Evolutionary conservation across 163 green algal species (phyloP).

Genomic region (Trebouxiophyceae sp.): DNA sequence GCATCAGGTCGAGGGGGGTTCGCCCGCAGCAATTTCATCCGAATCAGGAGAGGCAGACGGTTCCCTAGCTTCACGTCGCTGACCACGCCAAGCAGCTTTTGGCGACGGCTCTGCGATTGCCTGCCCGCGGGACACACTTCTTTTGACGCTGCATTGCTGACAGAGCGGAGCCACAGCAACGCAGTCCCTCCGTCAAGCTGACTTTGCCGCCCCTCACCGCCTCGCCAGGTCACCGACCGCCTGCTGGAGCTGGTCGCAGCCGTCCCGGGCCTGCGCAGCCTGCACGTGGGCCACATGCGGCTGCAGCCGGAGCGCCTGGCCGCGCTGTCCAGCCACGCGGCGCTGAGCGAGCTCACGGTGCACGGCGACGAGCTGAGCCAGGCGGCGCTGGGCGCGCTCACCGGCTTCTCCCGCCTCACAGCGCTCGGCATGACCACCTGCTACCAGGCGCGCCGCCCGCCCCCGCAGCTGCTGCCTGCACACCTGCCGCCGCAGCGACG

Average conservation of each 20-base stretch:
- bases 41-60: too few relatives aligned
- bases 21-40: too few relatives aligned
- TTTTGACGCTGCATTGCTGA: not conserved
- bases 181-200: too few relatives aligned
- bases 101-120: too few relatives aligned
- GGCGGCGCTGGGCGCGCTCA: not conserved
- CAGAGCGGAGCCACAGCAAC: too few relatives aligned
- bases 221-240: conserved; percentile 25
- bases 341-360: conserved; percentile 25
- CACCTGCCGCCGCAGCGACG: too few relatives aligned
- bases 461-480: too few relatives aligned
- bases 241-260: conserved; percentile 14
- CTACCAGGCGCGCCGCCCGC: not conserved
- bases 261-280: conserved; percentile 15
- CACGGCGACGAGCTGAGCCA: conserved; percentile 7
- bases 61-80: too few relatives aligned
- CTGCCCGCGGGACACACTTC: not conserved
- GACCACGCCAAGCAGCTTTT: too few relatives aligned
- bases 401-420: not conserved
- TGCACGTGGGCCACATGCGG: conserved; percentile 39
- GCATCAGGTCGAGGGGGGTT: too few relatives aligned
- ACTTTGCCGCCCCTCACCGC: too few relatives aligned
- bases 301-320: conserved; percentile 28
- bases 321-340: conserved; percentile 4
- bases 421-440: not conserved